A percentile compares a stretch with the other conserved stretches of the same genome.
These are phyloP conservation scores for Penicillium sp. DNA, from an alignment of 2,329 filamentous ascomycete species.

Conservation along the genomic window DNA sequence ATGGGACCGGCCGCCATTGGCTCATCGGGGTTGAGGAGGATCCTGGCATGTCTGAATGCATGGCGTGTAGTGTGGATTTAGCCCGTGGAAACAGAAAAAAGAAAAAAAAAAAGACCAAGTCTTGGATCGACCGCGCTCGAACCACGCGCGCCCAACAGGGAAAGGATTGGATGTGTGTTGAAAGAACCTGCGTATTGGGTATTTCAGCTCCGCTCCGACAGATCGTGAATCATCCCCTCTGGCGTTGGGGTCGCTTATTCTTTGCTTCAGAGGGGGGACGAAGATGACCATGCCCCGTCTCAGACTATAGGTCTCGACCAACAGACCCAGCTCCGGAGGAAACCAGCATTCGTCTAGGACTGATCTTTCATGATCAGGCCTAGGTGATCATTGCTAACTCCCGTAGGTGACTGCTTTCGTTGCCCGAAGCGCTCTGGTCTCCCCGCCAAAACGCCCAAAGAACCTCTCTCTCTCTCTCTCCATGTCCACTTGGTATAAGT, in stretches of 20 bases:
- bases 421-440: conserved; percentile 8
- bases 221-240: neutral
- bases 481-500: conserved; percentile 14
- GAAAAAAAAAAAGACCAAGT: neutral
- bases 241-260: no score
- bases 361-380: no score
- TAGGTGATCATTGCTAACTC: no score
- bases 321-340: no score
- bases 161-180: conserved; percentile 7
- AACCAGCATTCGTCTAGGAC: no score
- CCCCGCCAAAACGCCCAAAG: conserved; percentile 12
- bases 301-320: no score
- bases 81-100: conserved; percentile 1
- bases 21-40: no score
- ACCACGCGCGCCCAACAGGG: conserved; percentile 10
- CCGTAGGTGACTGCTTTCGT: no score
- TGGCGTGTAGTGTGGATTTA: conserved; percentile 22
- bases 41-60: no score
- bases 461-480: no score
- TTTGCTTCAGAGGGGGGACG: no score
- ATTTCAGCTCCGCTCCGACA: conserved; percentile 15
- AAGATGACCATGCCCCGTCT: no score
- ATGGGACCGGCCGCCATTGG: conserved; percentile 32
- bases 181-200: conserved; percentile 9
- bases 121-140: conserved; percentile 8